Percentiles rank a stretch among this genome's conserved stretches.
These are phyloP conservation scores for Triangularia verruculosa DNA, from an alignment of 2,329 filamentous ascomycete genomes.

Conservation along the genomic window DNA sequence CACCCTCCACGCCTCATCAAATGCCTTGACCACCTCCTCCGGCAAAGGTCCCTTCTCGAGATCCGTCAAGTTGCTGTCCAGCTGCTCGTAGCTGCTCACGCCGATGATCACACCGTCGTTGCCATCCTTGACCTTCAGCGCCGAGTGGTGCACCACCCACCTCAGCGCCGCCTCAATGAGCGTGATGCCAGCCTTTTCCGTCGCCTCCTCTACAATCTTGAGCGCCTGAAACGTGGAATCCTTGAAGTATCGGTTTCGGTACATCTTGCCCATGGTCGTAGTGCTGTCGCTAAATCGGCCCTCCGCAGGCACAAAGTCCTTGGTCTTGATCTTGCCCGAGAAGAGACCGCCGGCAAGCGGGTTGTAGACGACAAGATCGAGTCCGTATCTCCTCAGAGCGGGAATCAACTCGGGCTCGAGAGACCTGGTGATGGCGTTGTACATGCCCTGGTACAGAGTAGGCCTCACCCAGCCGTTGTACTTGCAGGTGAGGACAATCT, in stretches of 20 bases:
- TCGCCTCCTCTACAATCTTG: constrained; percentile 58
- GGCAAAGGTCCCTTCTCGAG: constrained; percentile 64
- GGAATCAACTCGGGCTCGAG: constrained; percentile 66
- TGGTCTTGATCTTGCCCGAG: constrained; percentile 52
- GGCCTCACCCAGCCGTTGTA: constrained; percentile 66
- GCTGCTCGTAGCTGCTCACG: constrained; percentile 46
- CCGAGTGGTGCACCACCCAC: constrained; percentile 66
- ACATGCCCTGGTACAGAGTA: constrained; percentile 74
- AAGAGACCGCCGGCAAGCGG: constrained; percentile 70
- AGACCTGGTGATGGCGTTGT: constrained; percentile 49
- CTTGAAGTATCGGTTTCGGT: constrained; percentile 66
- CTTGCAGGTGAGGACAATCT: constrained; percentile 66
- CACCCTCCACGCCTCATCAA: constrained; percentile 77
- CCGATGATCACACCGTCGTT: constrained; percentile 51
- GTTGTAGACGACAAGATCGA: constrained; percentile 70
- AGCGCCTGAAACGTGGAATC: constrained; percentile 57
- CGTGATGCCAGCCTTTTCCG: constrained; percentile 60
- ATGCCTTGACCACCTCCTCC: constrained; percentile 64
- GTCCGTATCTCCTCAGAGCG: constrained; percentile 62
- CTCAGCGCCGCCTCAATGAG: constrained; percentile 66
- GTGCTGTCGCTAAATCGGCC: constrained; percentile 31
- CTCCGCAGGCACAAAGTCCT: constrained; percentile 30
- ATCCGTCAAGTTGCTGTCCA: constrained; percentile 48
- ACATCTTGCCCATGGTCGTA: constrained; percentile 41
- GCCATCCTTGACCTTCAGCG: constrained; percentile 39